Evolutionary conservation across 345 rosid genomes (phyloP), one percentile per base, ranked within the genome.

Genomic region (Rhodomyrtus tomentosa): DNA sequence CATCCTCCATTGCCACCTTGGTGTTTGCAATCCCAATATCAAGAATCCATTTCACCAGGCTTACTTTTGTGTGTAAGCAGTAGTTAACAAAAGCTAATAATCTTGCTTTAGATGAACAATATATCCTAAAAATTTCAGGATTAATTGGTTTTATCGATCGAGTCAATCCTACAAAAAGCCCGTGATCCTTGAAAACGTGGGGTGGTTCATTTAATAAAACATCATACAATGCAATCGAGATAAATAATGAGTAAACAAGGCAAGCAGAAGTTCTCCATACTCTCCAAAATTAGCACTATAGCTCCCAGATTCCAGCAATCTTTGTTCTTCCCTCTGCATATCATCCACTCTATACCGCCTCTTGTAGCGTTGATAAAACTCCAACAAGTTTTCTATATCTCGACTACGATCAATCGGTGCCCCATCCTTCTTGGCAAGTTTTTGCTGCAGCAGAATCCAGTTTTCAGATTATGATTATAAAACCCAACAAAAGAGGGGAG

Each of bases 351-450:
- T 90, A 88, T 95, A 91, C 24, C 89, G 91, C 84, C 91, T 92
- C 90, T 94, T 97, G 85, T 94, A 97, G 5, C 88, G 90, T 85
- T 91, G 89, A 89, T 97, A 97, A 86, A 97, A 95, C 81, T 92
- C 89, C 99, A 98, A 97, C 36, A 97, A 85, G 50, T 89, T 94
- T 82, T 97, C 98, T 84, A 94, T 88, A 87, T 97, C 99, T 85
- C 88, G 98, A 90, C 92, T 82, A 32, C 99, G 99, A 86, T 95
- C 93, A 88, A 97, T 93, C 3, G 85, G 84, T 21, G 89, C 92
- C 55, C 94, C 94, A 90, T 93, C 99, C 87, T 88, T 95, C 90
- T 95, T 94, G 81, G 94, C 95, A 93, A 95, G 96, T 91, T 95
- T 97, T 97, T 97, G 99, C 99, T 95, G 95, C 89, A 92, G 88